Evolutionary conservation across 192 early-diverging fungal species (phyloP).

Genomic region (Dispira parvispora): DNA sequence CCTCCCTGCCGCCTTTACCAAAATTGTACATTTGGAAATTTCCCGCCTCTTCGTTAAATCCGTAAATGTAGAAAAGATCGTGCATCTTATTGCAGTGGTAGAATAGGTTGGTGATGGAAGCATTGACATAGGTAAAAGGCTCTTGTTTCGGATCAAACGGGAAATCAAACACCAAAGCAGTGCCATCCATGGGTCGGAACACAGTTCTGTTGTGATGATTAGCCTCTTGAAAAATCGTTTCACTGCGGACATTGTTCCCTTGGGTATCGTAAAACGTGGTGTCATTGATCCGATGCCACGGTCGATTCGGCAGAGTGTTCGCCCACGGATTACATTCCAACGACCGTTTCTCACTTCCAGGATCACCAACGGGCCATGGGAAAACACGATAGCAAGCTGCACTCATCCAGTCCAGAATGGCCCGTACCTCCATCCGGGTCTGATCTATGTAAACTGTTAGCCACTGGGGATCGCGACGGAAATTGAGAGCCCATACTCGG

Average conservation of each 20-base stretch:
- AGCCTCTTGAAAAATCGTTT: constrained; percentile 5
- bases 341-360: constrained; percentile 28
- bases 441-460: no score
- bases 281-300: constrained; percentile 22
- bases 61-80: constrained; percentile 29
- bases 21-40: constrained; percentile 42
- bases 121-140: constrained; percentile 25
- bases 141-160: constrained; percentile 21
- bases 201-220: no score
- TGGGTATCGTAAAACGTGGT: constrained; percentile 20
- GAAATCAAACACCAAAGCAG: constrained; percentile 25
- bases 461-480: neutral
- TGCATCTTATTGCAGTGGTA: constrained; percentile 39
- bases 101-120: constrained; percentile 35
- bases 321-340: constrained; percentile 33
- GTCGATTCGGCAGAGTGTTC: constrained; percentile 16
- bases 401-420: constrained; percentile 3
- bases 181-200: neutral
- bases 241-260: constrained; percentile 35
- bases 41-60: constrained; percentile 32
- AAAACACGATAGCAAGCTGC: constrained; percentile 36
- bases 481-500: neutral
- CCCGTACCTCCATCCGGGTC: neutral
- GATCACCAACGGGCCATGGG: constrained; percentile 41
- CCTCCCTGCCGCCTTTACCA: constrained; percentile 30